Evolutionary conservation across 768 basidiomycete species (phyloP), one percentile per base, ranked within the genome.

Genomic region (Glaciozyma antarctica): DNA sequence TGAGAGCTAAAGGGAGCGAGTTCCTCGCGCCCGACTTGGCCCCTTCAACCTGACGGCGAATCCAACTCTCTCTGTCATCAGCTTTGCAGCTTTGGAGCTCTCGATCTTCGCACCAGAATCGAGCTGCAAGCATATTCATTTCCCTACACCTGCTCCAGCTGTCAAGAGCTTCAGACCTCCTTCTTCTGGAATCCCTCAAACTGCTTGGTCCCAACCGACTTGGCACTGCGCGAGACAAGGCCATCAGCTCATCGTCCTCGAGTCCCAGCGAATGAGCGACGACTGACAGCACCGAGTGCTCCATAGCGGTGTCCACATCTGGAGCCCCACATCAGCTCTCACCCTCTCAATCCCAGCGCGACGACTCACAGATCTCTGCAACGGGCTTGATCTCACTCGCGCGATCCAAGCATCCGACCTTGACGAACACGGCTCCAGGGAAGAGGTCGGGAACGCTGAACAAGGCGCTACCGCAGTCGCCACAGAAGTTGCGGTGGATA

Each of bases 401-500:
- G 24, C 26, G n/a, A 24, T 52, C 51, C 15, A 52, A 24, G 51
- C 15, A 16, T 1, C 51, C 51, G 26, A 56, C 55, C 53, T 65
- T 65, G 19, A 55, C 51, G 32, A 65, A 65, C 1, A 41, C 32
- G 22, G 49, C 32, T 7, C 64, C 60, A 12, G 58, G 58, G n/a
- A 60, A 34, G 7, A 38, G 3, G 28, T 65, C 64, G 2, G 64
- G 28, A 5, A n/a, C n/a, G n/a, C 45, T 54, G 28, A 43, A 65
- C 4, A 65, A n/a, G 5, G 64, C 58, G 22, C 45, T 57, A 9
- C 64, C 64, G 59, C 64, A 65, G 34, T 51, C 64, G 3, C 58
- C 58, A 26, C 64, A 65, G 57, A 65, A 65, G 59, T 60, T 52
- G 32, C 64, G 58, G 19, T 52, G 47, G 15, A 65, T 58, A 15